Conservation (phyloP, 164 flowering plant genomes). For the Cinnamomum micranthum region DNA sequence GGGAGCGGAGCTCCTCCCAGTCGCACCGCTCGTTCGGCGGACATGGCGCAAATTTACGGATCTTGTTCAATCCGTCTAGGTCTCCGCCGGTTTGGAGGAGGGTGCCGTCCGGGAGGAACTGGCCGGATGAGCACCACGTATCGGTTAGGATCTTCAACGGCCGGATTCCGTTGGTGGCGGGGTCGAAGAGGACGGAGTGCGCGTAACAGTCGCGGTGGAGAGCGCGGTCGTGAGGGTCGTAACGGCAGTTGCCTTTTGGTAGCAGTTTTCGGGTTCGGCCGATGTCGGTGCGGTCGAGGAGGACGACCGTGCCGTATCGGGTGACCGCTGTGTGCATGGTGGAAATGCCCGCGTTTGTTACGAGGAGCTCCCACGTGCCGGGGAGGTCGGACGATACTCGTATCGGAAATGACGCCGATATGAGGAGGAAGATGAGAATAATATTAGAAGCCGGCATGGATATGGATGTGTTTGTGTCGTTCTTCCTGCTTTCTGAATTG, state of each 20-base stretch:
- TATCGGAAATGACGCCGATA: slow-evolving; percentile 4
- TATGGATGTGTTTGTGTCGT: no score
- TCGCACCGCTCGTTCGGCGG: slow-evolving; percentile 28
- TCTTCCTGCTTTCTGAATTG: no score
- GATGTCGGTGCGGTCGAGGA: slow-evolving; percentile 86
- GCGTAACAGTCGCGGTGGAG: slow-evolving; percentile 72
- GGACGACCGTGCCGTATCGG: slow-evolving; percentile 71
- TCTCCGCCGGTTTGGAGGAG: slow-evolving; percentile 88
- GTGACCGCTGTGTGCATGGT: slow-evolving; percentile 98
- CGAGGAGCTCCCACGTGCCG: slow-evolving; percentile 78
- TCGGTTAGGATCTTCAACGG: slow-evolving; percentile 78
- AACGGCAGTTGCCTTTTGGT: slow-evolving; percentile 48
- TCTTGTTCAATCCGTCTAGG: slow-evolving; percentile 49
- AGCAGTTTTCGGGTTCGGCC: slow-evolving; percentile 60
- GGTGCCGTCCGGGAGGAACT: slow-evolving; percentile 80
- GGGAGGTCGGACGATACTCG: slow-evolving; percentile 42
- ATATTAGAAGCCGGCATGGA: not conserved
- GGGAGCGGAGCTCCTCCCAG: slow-evolving; percentile 38
- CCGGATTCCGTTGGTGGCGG: slow-evolving; percentile 49
- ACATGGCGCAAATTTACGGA: slow-evolving; percentile 51
- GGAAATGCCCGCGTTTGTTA: slow-evolving; percentile 68
- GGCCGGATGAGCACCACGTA: slow-evolving; percentile 99
- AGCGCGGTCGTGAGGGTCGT: slow-evolving; percentile 27
- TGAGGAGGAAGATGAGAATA: not conserved
- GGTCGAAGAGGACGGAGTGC: slow-evolving; percentile 68